These are phyloP conservation scores for Pestalotiopsis sp. DNA, from an alignment of 2,329 filamentous ascomycete species.

Conservation along the genomic window DNA sequence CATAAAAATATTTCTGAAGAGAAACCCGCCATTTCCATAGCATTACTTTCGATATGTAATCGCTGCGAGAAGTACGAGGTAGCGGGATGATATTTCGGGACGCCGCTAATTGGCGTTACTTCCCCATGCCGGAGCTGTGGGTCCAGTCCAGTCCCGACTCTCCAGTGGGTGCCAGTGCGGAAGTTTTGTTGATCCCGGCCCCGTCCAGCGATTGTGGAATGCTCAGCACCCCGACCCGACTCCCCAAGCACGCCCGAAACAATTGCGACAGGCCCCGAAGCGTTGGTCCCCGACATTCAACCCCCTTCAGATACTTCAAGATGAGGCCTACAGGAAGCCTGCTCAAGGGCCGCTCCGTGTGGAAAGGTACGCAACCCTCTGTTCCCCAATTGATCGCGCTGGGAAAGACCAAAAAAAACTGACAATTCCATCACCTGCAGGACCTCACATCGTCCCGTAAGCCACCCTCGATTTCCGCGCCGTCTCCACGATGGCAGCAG, in stretches of 20 bases:
- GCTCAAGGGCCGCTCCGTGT: slow-evolving; percentile 36
- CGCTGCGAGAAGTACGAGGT: too few relatives aligned
- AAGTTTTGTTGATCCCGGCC: slow-evolving; percentile 10
- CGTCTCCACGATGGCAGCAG: too few relatives aligned
- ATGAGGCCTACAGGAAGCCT: slow-evolving; percentile 40
- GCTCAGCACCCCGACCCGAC: neutral
- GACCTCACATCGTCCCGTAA: slow-evolving; percentile 74
- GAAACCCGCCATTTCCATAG: too few relatives aligned
- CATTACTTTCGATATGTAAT: too few relatives aligned
- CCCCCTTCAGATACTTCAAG: slow-evolving; percentile 18
- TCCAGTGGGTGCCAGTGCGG: slow-evolving; percentile 13
- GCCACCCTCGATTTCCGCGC: slow-evolving; percentile 26
- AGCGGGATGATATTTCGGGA: too few relatives aligned
- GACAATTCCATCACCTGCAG: slow-evolving; percentile 40
- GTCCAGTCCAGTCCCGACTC: slow-evolving; percentile 23
- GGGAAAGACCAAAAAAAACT: neutral
- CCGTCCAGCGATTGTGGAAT: neutral
- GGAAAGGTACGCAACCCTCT: slow-evolving; percentile 31
- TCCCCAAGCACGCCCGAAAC: slow-evolving; percentile 11
- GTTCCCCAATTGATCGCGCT: neutral
- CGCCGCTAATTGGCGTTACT: neutral
- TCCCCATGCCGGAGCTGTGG: slow-evolving; percentile 25
- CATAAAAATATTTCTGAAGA: too few relatives aligned
- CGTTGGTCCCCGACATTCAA: slow-evolving; percentile 5
- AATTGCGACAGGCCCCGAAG: slow-evolving; percentile 19